These are phyloP conservation scores for Allium fistulosum DNA, from an alignment of 106 monocot species.

Conservation along the genomic window DNA sequence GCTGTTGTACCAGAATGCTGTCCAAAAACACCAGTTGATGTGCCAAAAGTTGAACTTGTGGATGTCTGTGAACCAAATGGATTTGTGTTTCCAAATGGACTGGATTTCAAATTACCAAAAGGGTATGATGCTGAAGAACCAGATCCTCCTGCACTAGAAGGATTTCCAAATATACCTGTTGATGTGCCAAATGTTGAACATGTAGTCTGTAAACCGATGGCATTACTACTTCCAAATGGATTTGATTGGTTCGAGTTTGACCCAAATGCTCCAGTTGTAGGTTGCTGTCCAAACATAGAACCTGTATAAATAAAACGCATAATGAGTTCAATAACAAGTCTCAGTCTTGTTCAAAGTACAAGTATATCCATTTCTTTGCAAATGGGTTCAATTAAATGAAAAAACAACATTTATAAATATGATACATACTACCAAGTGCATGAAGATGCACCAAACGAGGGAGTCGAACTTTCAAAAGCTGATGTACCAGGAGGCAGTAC, in stretches of 20 bases:
- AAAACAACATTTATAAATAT: not conserved
- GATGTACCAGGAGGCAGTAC: conserved; percentile 42
- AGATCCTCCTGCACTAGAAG: no score
- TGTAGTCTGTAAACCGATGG: conserved; percentile 45
- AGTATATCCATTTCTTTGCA: no score
- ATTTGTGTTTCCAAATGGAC: conserved; percentile 52
- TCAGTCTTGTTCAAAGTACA: not conserved
- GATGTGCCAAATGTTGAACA: conserved; percentile 34
- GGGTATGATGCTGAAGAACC: no score
- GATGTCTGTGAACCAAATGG: conserved; percentile 49
- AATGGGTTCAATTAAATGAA: no score
- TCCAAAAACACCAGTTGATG: conserved; percentile 80
- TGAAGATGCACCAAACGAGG: conserved; percentile 63
- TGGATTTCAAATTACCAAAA: no score
- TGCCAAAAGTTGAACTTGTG: conserved; percentile 58
- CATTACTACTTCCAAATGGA: conserved; percentile 66
- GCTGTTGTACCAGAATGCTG: conserved; percentile 33
- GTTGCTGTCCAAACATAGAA: conserved; percentile 71
- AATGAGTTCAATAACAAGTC: not conserved
- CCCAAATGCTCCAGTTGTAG: conserved; percentile 74
- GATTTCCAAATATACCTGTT: not conserved
- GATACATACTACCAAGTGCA: conserved; percentile 41
- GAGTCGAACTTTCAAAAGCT: conserved; percentile 49
- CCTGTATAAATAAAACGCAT: conserved; percentile 16
- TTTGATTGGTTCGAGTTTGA: conserved; percentile 56